A percentile compares a stretch with the other conserved stretches of the same genome.
Conservation (phyloP, 345 rosid species). For the Bruguiera sexangula region DNA sequence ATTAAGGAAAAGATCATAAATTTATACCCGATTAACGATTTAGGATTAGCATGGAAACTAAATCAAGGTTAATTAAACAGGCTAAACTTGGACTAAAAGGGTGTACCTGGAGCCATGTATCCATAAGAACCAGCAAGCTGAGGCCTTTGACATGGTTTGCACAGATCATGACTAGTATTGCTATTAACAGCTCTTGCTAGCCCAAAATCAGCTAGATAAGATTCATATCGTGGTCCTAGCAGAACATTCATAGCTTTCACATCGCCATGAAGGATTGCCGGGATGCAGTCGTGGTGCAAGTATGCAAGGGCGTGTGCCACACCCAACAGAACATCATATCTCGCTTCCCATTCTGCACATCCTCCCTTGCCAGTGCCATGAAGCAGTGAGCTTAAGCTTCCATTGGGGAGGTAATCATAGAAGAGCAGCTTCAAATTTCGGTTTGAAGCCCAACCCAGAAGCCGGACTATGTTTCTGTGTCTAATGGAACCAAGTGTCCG, state of each 20-base stretch:
- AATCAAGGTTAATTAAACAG: background rate
- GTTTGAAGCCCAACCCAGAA: constrained; percentile 83
- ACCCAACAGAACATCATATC: constrained; percentile 70
- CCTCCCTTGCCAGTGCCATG: constrained; percentile 75
- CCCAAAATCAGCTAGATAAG: constrained; percentile 89
- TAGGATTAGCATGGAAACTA: background rate
- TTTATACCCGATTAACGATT: background rate
- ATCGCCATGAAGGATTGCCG: constrained; percentile 86
- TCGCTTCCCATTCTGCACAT: constrained; percentile 69
- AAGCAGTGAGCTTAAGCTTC: constrained; percentile 85
- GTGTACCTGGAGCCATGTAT: constrained; percentile 93
- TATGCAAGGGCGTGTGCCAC: constrained; percentile 89
- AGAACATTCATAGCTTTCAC: constrained; percentile 91
- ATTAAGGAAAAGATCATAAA: background rate
- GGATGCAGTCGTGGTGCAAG: constrained; percentile 87
- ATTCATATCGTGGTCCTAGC: constrained; percentile 61
- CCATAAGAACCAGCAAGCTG: constrained; percentile 95
- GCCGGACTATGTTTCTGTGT: constrained; percentile 75
- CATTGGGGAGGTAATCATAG: constrained; percentile 90
- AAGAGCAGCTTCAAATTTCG: constrained; percentile 69
- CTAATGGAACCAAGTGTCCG: constrained; percentile 77
- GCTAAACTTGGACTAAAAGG: background rate
- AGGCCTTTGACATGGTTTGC: constrained; percentile 51
- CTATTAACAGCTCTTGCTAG: constrained; percentile 54
- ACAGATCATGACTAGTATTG: constrained; percentile 27